These are phyloP conservation scores for Prunella vulgaris DNA, from an alignment of 257 asterid species.

Conservation along the genomic window DNA sequence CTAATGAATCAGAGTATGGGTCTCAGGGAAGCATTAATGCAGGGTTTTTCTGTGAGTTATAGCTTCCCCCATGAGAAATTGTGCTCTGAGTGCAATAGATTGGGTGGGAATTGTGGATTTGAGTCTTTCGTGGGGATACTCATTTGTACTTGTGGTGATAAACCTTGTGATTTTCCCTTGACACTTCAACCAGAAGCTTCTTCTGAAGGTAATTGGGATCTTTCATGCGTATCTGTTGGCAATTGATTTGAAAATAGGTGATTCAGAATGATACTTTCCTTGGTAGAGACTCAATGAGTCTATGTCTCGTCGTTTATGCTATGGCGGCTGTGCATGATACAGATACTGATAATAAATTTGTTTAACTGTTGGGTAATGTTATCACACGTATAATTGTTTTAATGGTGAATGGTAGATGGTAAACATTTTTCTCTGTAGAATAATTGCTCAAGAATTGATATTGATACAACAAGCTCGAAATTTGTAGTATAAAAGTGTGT, in stretches of 20 bases:
- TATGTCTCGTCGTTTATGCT: neutral
- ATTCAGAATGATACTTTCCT: neutral
- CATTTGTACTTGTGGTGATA: constrained; percentile 54
- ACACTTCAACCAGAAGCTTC: constrained; percentile 25
- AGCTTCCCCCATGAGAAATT: constrained; percentile 36
- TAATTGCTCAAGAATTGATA: neutral
- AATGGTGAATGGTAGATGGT: neutral
- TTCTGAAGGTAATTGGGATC: constrained; percentile 24
- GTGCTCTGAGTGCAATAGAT: constrained; percentile 40
- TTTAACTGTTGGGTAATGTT: neutral
- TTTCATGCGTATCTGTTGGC: neutral
- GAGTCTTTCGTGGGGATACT: constrained; percentile 30
- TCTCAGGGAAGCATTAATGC: constrained; percentile 44
- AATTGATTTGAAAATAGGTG: neutral
- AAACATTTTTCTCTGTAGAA: neutral
- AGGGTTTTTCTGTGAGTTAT: constrained; percentile 57
- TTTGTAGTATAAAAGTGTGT: neutral
- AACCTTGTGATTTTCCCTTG: constrained; percentile 30
- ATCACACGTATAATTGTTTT: neutral
- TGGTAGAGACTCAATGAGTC: neutral
- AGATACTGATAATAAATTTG: neutral
- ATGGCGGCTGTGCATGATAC: neutral
- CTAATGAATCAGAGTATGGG: constrained; percentile 19
- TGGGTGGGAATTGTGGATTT: constrained; percentile 66
- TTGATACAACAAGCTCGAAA: neutral